A percentile compares a stretch with the other conserved stretches of the same genome.
Conservation (phyloP, 305 asterid species). For the Caryopteris hybrid region DNA sequence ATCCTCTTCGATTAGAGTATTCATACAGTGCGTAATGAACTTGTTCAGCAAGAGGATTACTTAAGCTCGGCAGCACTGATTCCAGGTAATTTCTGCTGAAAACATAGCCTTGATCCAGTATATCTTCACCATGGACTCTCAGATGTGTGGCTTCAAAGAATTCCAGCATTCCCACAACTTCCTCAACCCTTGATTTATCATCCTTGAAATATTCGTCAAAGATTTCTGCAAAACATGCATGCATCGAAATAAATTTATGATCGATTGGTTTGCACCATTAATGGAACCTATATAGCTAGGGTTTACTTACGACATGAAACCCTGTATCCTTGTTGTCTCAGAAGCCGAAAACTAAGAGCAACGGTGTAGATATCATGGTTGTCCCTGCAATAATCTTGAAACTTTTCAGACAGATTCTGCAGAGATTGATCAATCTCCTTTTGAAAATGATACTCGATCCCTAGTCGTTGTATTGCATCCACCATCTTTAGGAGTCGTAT, state of each 20-base stretch:
- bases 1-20: slow-evolving; percentile 27
- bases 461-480: slow-evolving; percentile 19
- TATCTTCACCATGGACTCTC: slow-evolving; percentile 17
- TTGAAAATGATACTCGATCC: slow-evolving; percentile 18
- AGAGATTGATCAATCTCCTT: slow-evolving; percentile 16
- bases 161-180: slow-evolving; percentile 11
- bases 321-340: slow-evolving; percentile 21
- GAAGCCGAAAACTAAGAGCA: slow-evolving; percentile 22
- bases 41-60: slow-evolving; percentile 5
- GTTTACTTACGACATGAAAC: slow-evolving; percentile 20
- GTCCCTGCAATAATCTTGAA: slow-evolving; percentile 7
- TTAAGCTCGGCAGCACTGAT: not conserved
- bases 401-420: not conserved
- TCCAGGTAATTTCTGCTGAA: slow-evolving; percentile 4
- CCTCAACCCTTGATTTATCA: not conserved
- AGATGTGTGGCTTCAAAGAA: slow-evolving; percentile 20
- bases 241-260: too few species aligned
- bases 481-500: not conserved
- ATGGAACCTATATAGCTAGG: too few species aligned
- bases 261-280: too few species aligned
- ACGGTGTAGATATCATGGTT: slow-evolving; percentile 10
- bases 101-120: slow-evolving; percentile 13
- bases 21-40: slow-evolving; percentile 15
- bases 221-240: slow-evolving; percentile 3
- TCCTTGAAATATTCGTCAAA: slow-evolving; percentile 25